These are phyloP conservation scores for Rhodotorula mucilaginosa DNA, from an alignment of 1,284 basidiomycete species.

Conservation along the genomic window DNA sequence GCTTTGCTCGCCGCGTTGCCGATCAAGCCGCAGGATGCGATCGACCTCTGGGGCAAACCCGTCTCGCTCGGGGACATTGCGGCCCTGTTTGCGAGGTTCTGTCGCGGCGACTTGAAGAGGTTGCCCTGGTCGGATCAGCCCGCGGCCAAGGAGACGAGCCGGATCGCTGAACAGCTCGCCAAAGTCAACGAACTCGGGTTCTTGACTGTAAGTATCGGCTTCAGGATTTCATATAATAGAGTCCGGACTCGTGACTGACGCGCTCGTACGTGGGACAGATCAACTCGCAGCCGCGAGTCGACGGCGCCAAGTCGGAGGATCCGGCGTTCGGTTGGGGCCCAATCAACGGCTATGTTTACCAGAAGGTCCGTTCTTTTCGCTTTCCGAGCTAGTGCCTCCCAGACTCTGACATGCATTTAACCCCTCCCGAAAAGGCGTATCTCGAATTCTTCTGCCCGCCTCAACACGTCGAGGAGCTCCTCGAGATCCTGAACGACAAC, in stretches of 20 bases:
- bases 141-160: constrained; percentile 76
- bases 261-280: constrained; percentile 51
- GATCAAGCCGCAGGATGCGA: constrained; percentile 62
- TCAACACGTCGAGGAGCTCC: constrained; percentile 67
- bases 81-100: constrained; percentile 66
- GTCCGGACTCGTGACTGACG: neutral
- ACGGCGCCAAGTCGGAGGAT: constrained; percentile 68
- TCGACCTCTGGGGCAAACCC: constrained; percentile 79
- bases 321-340: constrained; percentile 57
- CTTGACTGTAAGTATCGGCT: constrained; percentile 65
- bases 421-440: constrained; percentile 68
- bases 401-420: neutral
- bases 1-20: constrained; percentile 36
- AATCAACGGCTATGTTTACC: constrained; percentile 53
- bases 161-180: constrained; percentile 76
- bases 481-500: constrained; percentile 74
- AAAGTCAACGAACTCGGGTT: constrained; percentile 71
- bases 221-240: neutral
- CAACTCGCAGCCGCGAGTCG: constrained; percentile 90
- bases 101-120: constrained; percentile 62
- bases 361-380: constrained; percentile 45
- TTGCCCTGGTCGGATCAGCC: constrained; percentile 90
- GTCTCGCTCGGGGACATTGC: constrained; percentile 69
- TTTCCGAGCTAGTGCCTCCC: no score
- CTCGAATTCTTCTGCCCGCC: constrained; percentile 92